Evolutionary conservation across 768 basidiomycete species (phyloP), one percentile per base, ranked within the genome.

Genomic region (Scleroderma bovista): DNA sequence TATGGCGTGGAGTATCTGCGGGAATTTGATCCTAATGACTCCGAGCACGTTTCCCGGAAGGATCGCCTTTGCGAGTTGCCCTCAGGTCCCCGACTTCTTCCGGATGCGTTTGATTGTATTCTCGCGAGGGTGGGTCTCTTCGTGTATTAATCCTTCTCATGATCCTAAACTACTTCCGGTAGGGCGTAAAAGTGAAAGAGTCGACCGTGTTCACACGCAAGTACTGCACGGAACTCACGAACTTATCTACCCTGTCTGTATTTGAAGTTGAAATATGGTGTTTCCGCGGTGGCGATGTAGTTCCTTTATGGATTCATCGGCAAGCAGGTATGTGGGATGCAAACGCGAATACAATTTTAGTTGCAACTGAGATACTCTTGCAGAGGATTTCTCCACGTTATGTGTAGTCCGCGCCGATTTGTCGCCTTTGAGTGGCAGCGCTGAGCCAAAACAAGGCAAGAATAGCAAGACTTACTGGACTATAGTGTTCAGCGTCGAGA

Each of bases 191-290:
- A 69, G 88, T 89, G 46, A 87, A 88, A 53, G 87, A 88, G 60
- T 88, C 84, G 19, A 88, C 80, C 0, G 86, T 88, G 13, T 88
- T 89, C 62, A 84, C 81, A 48, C 74, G 87, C 47, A 90, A 90
- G 60, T 88, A 90, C 65, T 86, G 83, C 60, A 89, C 87, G 0
- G 87, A 89, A 61, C 75, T 90, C 33, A 89, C 87, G 9, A 88
- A 78, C 53, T 62, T 90, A 26, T 79, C 81, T 3, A 83, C 86
- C 57, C 72, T 88, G 5, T 86, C 84, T 13, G 83, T 88, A 16
- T 89, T 90, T 55, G 87, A 89, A 61, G 86, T 89, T 23, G 86
- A 89, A 63, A 77, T 90, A 56, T 89, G 87, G 87, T 89, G 87
- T 61, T 90, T 79, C 66, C 73, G 87, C 59, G 86, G 87, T n/a